Conservation (phyloP, 2,329 filamentous ascomycete genomes). For the Aureobasidium sp. region DNA sequence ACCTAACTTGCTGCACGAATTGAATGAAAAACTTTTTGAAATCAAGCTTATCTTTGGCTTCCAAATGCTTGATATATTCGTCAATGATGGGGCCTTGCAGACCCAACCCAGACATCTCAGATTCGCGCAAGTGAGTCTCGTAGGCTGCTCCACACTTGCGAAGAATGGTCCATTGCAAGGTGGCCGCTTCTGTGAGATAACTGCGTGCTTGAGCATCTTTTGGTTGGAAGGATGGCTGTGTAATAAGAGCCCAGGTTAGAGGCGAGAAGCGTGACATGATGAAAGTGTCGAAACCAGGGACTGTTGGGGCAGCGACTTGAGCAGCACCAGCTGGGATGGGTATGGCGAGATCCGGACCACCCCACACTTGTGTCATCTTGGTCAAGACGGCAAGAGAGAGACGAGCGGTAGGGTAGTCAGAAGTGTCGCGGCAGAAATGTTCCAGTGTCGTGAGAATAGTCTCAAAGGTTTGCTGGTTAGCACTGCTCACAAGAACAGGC, state of each 20-base stretch:
- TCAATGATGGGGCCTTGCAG: constrained; percentile 58
- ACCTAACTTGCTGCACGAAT: constrained; percentile 33
- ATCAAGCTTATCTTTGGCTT: constrained; percentile 33
- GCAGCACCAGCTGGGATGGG: constrained; percentile 46
- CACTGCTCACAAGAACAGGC: constrained; percentile 78
- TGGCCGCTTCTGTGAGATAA: constrained; percentile 80
- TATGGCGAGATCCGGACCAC: constrained; percentile 64
- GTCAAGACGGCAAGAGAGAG: constrained; percentile 77
- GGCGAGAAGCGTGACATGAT: constrained; percentile 84
- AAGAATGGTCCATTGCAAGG: constrained; percentile 82
- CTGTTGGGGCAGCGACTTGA: constrained; percentile 43
- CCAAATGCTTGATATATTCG: constrained; percentile 54
- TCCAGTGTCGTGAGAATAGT: constrained; percentile 79
- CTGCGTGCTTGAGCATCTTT: constrained; percentile 84
- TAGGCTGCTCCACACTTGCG: constrained; percentile 81
- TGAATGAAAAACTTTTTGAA: constrained; percentile 40
- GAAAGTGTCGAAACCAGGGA: constrained; percentile 88
- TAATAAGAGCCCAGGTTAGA: constrained; percentile 82
- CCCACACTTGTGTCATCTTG: constrained; percentile 83
- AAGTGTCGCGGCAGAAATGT: constrained; percentile 70
- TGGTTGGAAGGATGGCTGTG: constrained; percentile 69
- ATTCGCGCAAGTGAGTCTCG: constrained; percentile 57
- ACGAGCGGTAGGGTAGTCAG: constrained; percentile 57
- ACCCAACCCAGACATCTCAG: constrained; percentile 59
- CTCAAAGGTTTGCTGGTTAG: constrained; percentile 87